phyloP scores from a whole-genome alignment of 768 basidiomycete genomes.

The Suillus fuscotomentosus region DNA sequence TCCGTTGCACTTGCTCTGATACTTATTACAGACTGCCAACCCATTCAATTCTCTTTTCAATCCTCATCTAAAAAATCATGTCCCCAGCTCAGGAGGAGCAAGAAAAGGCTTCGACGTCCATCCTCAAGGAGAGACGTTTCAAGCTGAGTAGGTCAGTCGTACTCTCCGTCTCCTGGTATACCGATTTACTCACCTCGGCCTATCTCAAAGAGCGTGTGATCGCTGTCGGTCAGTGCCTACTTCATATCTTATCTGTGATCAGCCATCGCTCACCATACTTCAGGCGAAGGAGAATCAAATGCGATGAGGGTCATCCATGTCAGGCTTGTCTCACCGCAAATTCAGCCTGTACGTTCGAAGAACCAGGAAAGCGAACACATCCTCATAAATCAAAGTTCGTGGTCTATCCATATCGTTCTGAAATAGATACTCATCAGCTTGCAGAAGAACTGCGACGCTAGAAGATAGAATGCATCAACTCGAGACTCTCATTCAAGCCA shows the following conservation, averaged over 20 bases:
- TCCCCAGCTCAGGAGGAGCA: conserved; percentile 34
- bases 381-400: conserved; percentile 87
- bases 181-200: conserved; percentile 7
- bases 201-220: conserved; percentile 73
- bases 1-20: conserved; percentile 15
- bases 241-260: background rate
- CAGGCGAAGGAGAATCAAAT: conserved; percentile 82
- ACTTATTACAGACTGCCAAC: conserved; percentile 24
- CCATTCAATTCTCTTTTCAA: conserved; percentile 8
- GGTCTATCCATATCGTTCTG: conserved; percentile 6
- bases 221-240: conserved; percentile 72
- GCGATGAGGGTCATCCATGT: conserved; percentile 87
- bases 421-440: background rate
- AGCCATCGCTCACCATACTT: background rate
- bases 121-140: conserved; percentile 80
- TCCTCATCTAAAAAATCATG: conserved; percentile 18
- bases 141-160: conserved; percentile 75
- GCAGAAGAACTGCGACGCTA: conserved; percentile 75
- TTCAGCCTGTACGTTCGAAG: conserved; percentile 84
- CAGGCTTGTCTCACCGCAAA: conserved; percentile 84
- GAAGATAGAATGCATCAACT: conserved; percentile 90
- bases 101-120: conserved; percentile 45
- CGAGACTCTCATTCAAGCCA: conserved; percentile 81
- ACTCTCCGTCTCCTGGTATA: conserved; percentile 4
- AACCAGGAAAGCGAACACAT: conserved; percentile 81